Percentiles rank a stretch among this genome's conserved stretches.
Evolutionary conservation across 1,139 yeast genomes (phyloP).

Genomic region (Candida dubliniensis): DNA sequence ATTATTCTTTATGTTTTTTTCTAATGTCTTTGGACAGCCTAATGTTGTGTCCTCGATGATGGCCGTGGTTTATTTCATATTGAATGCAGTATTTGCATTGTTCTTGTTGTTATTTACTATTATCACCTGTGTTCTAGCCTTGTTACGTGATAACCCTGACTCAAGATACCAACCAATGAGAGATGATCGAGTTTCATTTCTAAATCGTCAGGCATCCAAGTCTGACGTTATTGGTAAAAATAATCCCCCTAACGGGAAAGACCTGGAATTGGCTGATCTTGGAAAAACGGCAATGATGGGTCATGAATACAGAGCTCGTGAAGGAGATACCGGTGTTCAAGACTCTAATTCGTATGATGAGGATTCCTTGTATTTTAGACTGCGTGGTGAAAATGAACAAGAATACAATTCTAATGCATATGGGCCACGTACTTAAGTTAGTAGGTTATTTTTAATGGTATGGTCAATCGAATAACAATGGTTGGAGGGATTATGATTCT

Average conservation of each 20-base stretch:
- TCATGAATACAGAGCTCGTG: slow-evolving; percentile 45
- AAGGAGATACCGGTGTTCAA: slow-evolving; percentile 30
- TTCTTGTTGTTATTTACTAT: slow-evolving; percentile 81
- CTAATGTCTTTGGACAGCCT: slow-evolving; percentile 81
- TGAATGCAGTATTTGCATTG: slow-evolving; percentile 88
- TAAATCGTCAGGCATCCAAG: slow-evolving; percentile 60
- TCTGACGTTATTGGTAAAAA: slow-evolving; percentile 33
- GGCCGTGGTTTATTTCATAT: slow-evolving; percentile 84
- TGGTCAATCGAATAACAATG: no score
- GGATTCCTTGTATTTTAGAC: slow-evolving; percentile 8
- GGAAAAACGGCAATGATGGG: slow-evolving; percentile 89
- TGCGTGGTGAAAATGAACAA: slow-evolving; percentile 2
- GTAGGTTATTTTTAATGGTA: no score
- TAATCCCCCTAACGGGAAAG: slow-evolving; percentile 39
- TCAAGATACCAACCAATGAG: slow-evolving; percentile 94
- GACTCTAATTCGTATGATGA: slow-evolving; percentile 29
- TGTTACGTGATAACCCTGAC: slow-evolving; percentile 89
- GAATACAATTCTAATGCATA: no score
- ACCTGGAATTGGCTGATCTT: slow-evolving; percentile 80
- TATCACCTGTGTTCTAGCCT: slow-evolving; percentile 80
- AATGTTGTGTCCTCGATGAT: slow-evolving; percentile 85
- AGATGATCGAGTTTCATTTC: slow-evolving; percentile 92
- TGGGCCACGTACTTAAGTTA: no score
- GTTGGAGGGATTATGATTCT: no score
- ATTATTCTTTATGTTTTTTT: slow-evolving; percentile 83